Evolutionary conservation across 495 filamentous ascomycete species (phyloP).

Genomic region (Penicillium coffeae): DNA sequence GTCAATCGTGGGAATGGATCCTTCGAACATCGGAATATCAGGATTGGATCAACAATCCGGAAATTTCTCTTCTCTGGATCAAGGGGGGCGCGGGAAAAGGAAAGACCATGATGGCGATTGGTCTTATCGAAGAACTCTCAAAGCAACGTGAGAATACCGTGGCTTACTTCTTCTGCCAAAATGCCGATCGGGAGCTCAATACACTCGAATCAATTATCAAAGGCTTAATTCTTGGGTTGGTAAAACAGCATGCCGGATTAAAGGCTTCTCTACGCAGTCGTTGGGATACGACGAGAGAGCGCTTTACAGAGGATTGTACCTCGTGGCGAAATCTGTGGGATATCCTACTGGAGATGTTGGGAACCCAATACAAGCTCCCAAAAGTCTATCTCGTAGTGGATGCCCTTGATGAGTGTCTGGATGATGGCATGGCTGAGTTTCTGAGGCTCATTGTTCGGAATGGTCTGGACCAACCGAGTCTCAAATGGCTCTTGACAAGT

Average conservation of each 20-base stretch:
- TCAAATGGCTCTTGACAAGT: constrained; percentile 31
- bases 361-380: constrained; percentile 1
- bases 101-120: constrained; percentile 17
- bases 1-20: constrained; percentile 3
- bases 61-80: constrained; percentile 31
- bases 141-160: constrained; percentile 9
- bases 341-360: constrained; percentile 30
- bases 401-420: constrained; percentile 17
- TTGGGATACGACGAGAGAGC: constrained; percentile 3
- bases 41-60: background rate
- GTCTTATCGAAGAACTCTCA: constrained; percentile 8
- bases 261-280: constrained; percentile 20
- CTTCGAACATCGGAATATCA: constrained; percentile 1
- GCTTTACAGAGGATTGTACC: constrained; percentile 1
- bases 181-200: constrained; percentile 28
- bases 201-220: constrained; percentile 35
- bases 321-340: constrained; percentile 20
- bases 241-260: constrained; percentile 23
- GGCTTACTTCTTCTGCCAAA: constrained; percentile 47
- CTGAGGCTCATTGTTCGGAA: constrained; percentile 26
- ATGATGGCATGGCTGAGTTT: constrained; percentile 23
- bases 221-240: constrained; percentile 33
- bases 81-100: constrained; percentile 39
- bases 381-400: constrained; percentile 15
- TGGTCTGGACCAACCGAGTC: constrained; percentile 4